Percentiles rank a stretch among this genome's conserved stretches.
Conservation (phyloP, 768 basidiomycete species). For the Suillus decipiens region DNA sequence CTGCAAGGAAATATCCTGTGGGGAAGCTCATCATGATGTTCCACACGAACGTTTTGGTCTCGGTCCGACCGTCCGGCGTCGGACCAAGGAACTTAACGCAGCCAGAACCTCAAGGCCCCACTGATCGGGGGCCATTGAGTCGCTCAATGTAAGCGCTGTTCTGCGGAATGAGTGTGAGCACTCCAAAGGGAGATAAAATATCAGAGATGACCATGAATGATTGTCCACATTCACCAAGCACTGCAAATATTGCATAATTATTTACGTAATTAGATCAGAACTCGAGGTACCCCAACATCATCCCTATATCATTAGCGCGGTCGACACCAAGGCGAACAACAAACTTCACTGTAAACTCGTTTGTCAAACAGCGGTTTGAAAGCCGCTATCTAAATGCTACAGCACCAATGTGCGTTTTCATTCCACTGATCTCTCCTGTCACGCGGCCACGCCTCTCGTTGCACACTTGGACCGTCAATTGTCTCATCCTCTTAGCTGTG, state of each 20-base stretch:
- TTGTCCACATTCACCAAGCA: too few species aligned
- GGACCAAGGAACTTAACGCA: neutral
- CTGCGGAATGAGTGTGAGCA: neutral
- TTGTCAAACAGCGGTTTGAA: neutral
- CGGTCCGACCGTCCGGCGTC: too few species aligned
- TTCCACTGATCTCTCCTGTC: too few species aligned
- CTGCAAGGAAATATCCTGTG: neutral
- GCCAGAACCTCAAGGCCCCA: neutral
- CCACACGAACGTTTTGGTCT: neutral
- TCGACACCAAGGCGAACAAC: neutral
- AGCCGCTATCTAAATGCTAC: neutral
- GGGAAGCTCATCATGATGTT: neutral
- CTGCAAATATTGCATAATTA: neutral
- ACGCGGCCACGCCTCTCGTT: neutral
- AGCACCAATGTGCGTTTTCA: neutral
- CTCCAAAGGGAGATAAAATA: neutral
- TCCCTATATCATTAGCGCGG: too few species aligned
- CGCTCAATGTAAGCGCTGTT: neutral
- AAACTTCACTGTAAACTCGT: neutral
- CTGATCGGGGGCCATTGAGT: neutral
- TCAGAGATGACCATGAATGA: too few species aligned
- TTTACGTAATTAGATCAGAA: neutral
- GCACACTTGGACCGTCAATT: neutral
- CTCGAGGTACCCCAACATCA: too few species aligned
- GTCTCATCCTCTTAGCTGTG: neutral